Conservation (phyloP, 108 stramenopile species). For the Cyclotella distinguenda region DNA sequence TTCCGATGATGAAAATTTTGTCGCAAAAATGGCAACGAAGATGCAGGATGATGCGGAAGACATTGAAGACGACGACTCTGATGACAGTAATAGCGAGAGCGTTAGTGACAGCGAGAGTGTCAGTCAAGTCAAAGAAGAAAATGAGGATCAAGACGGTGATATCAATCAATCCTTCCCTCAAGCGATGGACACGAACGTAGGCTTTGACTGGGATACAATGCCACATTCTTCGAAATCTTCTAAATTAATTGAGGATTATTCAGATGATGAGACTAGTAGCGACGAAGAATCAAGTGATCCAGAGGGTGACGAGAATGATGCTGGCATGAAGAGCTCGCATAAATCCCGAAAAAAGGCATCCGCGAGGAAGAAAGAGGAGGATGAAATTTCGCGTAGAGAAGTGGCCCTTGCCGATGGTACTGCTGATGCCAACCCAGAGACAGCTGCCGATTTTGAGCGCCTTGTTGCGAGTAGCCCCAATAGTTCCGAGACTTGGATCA, state of each 20-base stretch:
- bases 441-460: conserved; percentile 93
- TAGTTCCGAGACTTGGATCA: conserved; percentile 90
- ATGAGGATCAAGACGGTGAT: conserved; percentile 36
- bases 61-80: conserved; percentile 41
- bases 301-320: conserved; percentile 56
- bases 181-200: conserved; percentile 78
- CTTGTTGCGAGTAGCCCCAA: conserved; percentile 90
- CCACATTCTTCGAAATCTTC: conserved; percentile 11
- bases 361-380: conserved; percentile 65
- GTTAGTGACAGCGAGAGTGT: conserved; percentile 34
- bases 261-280: conserved; percentile 50
- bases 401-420: conserved; percentile 85
- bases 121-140: conserved; percentile 24
- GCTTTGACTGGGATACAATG: conserved; percentile 73
- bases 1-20: conserved; percentile 68
- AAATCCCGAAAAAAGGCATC: conserved; percentile 81
- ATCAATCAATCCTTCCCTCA: conserved; percentile 16
- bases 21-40: conserved; percentile 65
- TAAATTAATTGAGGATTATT: conserved; percentile 18
- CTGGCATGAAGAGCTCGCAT: conserved; percentile 55
- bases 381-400: conserved; percentile 78
- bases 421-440: conserved; percentile 88
- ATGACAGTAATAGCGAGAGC: conserved; percentile 30
- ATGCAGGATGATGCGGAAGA: conserved; percentile 26
- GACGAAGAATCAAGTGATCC: conserved; percentile 43